These are phyloP conservation scores for Talaromyces sp. DNA, from an alignment of 2,329 filamentous ascomycete genomes.

Conservation along the genomic window DNA sequence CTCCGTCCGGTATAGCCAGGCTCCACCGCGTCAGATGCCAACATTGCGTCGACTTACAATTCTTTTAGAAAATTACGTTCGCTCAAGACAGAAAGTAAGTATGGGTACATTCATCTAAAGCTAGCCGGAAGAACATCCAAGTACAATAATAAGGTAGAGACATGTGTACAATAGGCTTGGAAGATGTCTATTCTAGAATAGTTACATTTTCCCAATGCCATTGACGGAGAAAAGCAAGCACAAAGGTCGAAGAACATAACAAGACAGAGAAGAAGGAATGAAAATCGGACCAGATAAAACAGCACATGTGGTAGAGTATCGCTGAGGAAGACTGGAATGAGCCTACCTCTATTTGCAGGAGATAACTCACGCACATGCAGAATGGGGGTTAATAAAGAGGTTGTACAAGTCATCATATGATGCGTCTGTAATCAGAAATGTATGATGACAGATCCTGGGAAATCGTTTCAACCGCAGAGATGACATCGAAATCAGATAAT, in stretches of 20 bases:
- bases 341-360: slow-evolving; percentile 4
- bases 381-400: slow-evolving; percentile 23
- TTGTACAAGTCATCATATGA: slow-evolving; percentile 22
- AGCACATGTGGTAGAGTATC: not conserved
- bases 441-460: slow-evolving; percentile 10
- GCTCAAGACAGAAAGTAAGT: slow-evolving; percentile 22
- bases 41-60: too few species aligned
- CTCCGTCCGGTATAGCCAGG: too few species aligned
- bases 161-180: slow-evolving; percentile 11
- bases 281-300: slow-evolving; percentile 12
- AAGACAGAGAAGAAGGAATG: too few species aligned
- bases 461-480: slow-evolving; percentile 14
- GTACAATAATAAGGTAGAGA: not conserved
- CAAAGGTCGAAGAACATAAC: not conserved
- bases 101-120: slow-evolving; percentile 36
- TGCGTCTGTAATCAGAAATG: slow-evolving; percentile 16
- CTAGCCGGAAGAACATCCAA: slow-evolving; percentile 11
- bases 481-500: not conserved
- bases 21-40: too few species aligned
- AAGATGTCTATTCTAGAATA: not conserved
- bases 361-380: slow-evolving; percentile 18
- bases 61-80: not conserved
- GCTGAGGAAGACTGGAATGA: slow-evolving; percentile 10
- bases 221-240: not conserved
- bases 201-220: not conserved